Base-by-base conservation (phyloP, 2,329 filamentous ascomycete genomes). In the Cryphonectria japonica region DNA sequence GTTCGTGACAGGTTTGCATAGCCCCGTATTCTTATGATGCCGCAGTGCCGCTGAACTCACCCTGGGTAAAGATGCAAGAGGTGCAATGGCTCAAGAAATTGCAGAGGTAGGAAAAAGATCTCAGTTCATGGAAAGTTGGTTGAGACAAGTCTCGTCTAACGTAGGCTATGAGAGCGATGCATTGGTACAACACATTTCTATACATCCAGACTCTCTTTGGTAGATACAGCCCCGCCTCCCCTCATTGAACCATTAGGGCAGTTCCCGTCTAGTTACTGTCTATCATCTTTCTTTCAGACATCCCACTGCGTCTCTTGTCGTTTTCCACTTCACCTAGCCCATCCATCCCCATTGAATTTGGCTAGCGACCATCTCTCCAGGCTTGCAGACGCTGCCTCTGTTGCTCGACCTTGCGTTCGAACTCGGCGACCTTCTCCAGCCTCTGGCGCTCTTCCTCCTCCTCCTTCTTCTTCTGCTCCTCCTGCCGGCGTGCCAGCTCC, bases 401-500 rank as follows among this genome's bases (percentile, higher is more conserved):
- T 79, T 86, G 86, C 75, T 85, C 83, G 32, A 90, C 78, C 79
- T 86, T 86, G 74, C 83, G 82, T 83, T 91, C 89, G 76, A 90
- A 86, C 78, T 87, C 88, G 59, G 83, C 86, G 64, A 88, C 85
- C 82, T 89, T 86, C 73, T 86, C 85, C 46, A 84, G 77, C 26
- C 83, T 80, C 79, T 85, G 85, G 76, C 80, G 80, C 79, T 73
- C 69, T 3, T 89, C 85, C 74, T 87, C 85, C 14, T 80, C 80
- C 22, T 83, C 81, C 80, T 85, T 85, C 76, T 81, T 77, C 67
- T 78, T 79, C 73, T 84, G 84, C 76, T 89, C 88, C 64, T 85
- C 85, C 70, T 85, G 85, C 80, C 92, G 92, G 75, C 95, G 87
- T 74, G 86, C 85, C 69, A 87, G 84, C 83, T 98, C 95, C 60